Evolutionary conservation across 1,139 yeast species (phyloP).

Genomic region (Kluyveromyces sp.): DNA sequence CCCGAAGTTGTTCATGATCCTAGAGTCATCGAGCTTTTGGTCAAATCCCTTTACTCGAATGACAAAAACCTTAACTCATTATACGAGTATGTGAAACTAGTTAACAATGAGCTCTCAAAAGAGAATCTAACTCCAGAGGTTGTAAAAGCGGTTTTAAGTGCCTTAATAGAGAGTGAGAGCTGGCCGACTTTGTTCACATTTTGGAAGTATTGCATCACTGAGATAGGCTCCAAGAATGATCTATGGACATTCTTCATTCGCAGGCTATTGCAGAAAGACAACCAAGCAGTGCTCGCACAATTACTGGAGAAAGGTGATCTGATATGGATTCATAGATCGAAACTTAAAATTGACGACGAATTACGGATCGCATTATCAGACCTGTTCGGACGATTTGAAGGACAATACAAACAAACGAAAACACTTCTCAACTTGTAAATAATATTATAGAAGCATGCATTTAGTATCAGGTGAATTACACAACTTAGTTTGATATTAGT

Average conservation of each 20-base stretch:
- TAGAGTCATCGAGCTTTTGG: slow-evolving; percentile 16
- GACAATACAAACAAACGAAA: neutral
- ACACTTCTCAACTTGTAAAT: slow-evolving; percentile 5
- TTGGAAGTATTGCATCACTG: slow-evolving; percentile 16
- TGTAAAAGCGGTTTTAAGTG: slow-evolving; percentile 15
- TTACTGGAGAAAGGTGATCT: slow-evolving; percentile 22
- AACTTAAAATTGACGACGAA: slow-evolving; percentile 17
- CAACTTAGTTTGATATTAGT: neutral
- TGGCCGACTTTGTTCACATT: slow-evolving; percentile 20
- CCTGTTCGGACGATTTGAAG: slow-evolving; percentile 6
- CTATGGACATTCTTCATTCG: slow-evolving; percentile 5
- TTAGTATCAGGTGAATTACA: neutral
- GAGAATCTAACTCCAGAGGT: slow-evolving; percentile 12
- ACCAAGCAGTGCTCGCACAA: neutral
- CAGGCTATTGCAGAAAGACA: slow-evolving; percentile 1
- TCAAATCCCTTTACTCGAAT: slow-evolving; percentile 16
- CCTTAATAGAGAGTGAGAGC: slow-evolving; percentile 16
- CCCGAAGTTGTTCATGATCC: slow-evolving; percentile 17
- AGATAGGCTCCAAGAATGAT: neutral
- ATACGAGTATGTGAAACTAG: slow-evolving; percentile 17
- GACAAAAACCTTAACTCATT: slow-evolving; percentile 15
- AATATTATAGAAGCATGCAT: neutral
- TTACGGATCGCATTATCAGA: slow-evolving; percentile 10
- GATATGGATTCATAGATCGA: slow-evolving; percentile 23
- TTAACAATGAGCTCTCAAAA: slow-evolving; percentile 10